phyloP scores from a whole-genome alignment of 805 yeast genomes.

The Yamadazyma kitorensis region DNA sequence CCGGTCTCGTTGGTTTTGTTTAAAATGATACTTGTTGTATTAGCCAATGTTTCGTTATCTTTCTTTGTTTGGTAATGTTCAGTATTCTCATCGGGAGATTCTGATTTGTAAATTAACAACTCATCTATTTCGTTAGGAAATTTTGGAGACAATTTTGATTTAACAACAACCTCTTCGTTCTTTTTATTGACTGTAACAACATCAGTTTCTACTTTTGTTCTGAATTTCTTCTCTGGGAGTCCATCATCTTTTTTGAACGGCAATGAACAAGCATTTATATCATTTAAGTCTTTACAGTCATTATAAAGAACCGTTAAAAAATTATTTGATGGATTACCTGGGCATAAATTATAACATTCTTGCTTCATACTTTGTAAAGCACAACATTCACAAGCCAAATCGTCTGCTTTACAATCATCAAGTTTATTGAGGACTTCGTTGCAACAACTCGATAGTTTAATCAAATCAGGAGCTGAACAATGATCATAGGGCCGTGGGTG shows the following conservation, averaged over 20 bases:
- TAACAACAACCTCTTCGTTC: slow-evolving; percentile 9
- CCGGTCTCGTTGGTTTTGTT: too few relatives aligned
- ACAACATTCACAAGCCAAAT: slow-evolving; percentile 56
- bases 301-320: slow-evolving; percentile 43
- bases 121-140: slow-evolving; percentile 5
- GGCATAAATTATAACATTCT: slow-evolving; percentile 48
- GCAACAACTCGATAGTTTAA: slow-evolving; percentile 42
- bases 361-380: slow-evolving; percentile 48
- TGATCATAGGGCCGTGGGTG: slow-evolving; percentile 39
- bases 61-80: too few relatives aligned
- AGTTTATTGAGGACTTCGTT: slow-evolving; percentile 44
- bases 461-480: slow-evolving; percentile 45
- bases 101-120: too few relatives aligned
- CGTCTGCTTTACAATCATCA: slow-evolving; percentile 52
- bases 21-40: too few relatives aligned
- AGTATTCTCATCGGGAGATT: too few relatives aligned
- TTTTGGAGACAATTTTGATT: slow-evolving; percentile 13
- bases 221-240: slow-evolving; percentile 2
- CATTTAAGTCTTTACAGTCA: slow-evolving; percentile 46
- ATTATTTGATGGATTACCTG: slow-evolving; percentile 46
- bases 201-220: neutral
- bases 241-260: slow-evolving; percentile 42
- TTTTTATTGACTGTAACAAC: neutral
- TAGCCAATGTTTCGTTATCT: too few relatives aligned
- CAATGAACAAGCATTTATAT: slow-evolving; percentile 49